A percentile compares a stretch with the other conserved stretches of the same genome.
These are phyloP conservation scores for Dendrocalamus sinicus DNA, from an alignment of 176 grass and related monocot species.

Conservation along the genomic window DNA sequence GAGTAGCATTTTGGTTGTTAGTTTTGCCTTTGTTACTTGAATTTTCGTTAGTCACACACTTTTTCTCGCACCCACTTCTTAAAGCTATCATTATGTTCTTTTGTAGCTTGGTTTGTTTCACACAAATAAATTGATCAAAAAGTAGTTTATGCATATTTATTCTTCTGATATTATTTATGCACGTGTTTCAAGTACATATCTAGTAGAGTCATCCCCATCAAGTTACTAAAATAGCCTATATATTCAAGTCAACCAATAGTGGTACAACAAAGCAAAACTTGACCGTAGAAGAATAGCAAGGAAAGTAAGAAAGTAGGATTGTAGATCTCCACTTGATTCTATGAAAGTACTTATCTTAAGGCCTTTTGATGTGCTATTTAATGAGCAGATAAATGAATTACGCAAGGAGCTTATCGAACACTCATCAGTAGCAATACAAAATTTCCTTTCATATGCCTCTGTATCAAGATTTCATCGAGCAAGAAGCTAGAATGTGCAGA, in stretches of 20 bases:
- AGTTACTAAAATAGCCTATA: slow-evolving; percentile 55
- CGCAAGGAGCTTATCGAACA: slow-evolving; percentile 48
- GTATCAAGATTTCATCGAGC: too few species aligned
- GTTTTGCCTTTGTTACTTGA: too few species aligned
- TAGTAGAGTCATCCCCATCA: neutral
- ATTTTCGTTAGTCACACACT: too few species aligned
- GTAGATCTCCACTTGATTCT: neutral
- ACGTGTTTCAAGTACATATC: slow-evolving; percentile 9
- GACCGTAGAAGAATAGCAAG: slow-evolving; percentile 52
- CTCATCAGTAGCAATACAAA: slow-evolving; percentile 40
- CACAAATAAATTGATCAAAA: too few species aligned
- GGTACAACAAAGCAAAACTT: slow-evolving; percentile 44
- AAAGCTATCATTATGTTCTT: too few species aligned
- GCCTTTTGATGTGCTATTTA: neutral
- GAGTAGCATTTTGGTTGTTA: too few species aligned
- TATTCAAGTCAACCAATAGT: slow-evolving; percentile 55
- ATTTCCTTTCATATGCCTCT: slow-evolving; percentile 21
- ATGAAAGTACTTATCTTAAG: neutral
- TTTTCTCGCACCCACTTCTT: too few species aligned
- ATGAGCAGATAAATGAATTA: slow-evolving; percentile 67
- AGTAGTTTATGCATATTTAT: too few species aligned
- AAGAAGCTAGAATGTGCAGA: too few species aligned
- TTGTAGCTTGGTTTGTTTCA: too few species aligned
- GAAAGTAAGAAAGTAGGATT: slow-evolving; percentile 36
- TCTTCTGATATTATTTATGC: slow-evolving; percentile 2